These are phyloP conservation scores for Arthrobotrys sphaeroides DNA, from an alignment of 2,329 filamentous ascomycete species.

Conservation along the genomic window DNA sequence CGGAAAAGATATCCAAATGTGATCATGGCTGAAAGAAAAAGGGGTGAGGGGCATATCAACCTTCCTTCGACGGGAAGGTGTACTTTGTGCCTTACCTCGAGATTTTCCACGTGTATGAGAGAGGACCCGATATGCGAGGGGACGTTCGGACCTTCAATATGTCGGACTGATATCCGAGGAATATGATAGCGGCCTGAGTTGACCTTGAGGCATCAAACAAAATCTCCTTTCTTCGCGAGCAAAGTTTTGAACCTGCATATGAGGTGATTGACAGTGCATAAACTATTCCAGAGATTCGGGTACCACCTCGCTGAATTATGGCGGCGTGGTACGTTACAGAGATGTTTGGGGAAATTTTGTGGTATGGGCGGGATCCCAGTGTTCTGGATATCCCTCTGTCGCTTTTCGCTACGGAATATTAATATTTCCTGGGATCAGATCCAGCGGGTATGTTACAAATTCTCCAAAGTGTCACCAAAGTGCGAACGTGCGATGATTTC, in stretches of 20 bases:
- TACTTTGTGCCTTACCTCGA: background rate
- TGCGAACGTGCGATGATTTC: background rate
- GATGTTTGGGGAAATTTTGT: conserved; percentile 16
- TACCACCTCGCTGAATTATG: conserved; percentile 35
- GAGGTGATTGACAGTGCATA: conserved; percentile 24
- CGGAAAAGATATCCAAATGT: conserved; percentile 6
- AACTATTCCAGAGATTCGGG: conserved; percentile 26
- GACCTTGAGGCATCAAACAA: conserved; percentile 6
- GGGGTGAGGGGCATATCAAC: conserved; percentile 10
- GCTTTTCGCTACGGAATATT: conserved; percentile 11
- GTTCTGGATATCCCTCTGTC: conserved; percentile 29
- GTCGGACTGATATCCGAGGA: conserved; percentile 31
- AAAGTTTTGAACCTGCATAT: conserved; percentile 35
- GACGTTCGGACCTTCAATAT: conserved; percentile 37
- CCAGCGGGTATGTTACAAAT: background rate
- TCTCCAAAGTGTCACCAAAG: background rate
- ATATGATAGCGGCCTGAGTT: conserved; percentile 24
- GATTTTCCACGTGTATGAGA: conserved; percentile 48
- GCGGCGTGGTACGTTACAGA: conserved; percentile 33
- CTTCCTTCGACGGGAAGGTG: conserved; percentile 17
- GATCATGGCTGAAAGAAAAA: background rate
- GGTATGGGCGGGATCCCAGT: conserved; percentile 23
- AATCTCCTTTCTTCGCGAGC: conserved; percentile 20
- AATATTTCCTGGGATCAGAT: background rate
- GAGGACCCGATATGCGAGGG: conserved; percentile 40